Evolutionary conservation across 306 rosid species (phyloP).

Genomic region (Rosa multiflora): DNA sequence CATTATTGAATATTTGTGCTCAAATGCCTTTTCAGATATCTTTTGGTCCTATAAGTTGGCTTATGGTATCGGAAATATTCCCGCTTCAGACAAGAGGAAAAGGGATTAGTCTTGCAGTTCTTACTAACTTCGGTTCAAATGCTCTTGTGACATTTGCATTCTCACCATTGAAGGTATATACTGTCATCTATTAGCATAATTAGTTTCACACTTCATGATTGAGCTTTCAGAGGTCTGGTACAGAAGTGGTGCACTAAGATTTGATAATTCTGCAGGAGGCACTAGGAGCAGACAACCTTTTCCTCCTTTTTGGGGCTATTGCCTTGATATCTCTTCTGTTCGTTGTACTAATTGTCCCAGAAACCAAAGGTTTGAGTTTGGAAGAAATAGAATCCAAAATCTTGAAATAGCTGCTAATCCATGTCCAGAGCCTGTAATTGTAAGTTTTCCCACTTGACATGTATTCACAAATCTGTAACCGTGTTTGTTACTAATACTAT

Average conservation of each 20-base stretch:
- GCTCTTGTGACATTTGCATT: slow-evolving; percentile 91
- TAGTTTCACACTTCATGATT: not conserved
- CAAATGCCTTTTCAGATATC: slow-evolving; percentile 68
- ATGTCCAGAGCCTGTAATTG: not conserved
- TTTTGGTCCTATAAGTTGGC: slow-evolving; percentile 98
- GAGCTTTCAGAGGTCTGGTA: slow-evolving; percentile 9
- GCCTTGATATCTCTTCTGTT: slow-evolving; percentile 73
- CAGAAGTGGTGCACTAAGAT: slow-evolving; percentile 23
- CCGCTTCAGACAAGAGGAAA: slow-evolving; percentile 91
- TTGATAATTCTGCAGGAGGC: slow-evolving; percentile 56
- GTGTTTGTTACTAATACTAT: not conserved
- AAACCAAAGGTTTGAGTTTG: slow-evolving; percentile 94
- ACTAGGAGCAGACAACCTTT: slow-evolving; percentile 94
- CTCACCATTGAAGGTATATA: slow-evolving; percentile 71
- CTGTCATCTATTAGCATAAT: not conserved
- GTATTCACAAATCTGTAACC: slow-evolving; percentile 1
- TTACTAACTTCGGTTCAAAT: slow-evolving; percentile 88
- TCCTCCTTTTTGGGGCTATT: slow-evolving; percentile 83
- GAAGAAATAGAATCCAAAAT: slow-evolving; percentile 91
- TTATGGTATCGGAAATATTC: slow-evolving; percentile 92
- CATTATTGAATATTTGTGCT: slow-evolving; percentile 5
- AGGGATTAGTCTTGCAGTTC: slow-evolving; percentile 96
- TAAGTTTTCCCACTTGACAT: slow-evolving; percentile 5
- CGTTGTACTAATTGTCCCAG: slow-evolving; percentile 59
- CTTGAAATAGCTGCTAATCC: slow-evolving; percentile 49